Percentiles rank a stretch among this genome's conserved stretches.
Conservation (phyloP, 2,329 filamentous ascomycete species). For the Neoscytalidium dimidiatum region DNA sequence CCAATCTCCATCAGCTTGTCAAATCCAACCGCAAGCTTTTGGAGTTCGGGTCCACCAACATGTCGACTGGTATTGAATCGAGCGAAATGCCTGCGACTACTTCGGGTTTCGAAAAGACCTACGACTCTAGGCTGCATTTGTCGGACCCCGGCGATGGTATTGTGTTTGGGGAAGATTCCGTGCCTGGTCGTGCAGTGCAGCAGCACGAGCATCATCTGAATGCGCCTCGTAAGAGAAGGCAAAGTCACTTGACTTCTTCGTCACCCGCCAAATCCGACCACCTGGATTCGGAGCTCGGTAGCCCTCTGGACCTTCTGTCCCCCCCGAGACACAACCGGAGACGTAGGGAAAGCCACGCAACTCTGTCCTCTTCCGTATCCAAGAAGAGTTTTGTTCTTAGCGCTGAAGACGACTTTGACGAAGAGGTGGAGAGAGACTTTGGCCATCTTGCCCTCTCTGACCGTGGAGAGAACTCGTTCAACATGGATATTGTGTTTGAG, state of each 20-base stretch:
- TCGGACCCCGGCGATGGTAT: conserved; percentile 20
- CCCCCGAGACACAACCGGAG: not conserved
- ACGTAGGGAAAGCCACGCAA: conserved; percentile 38
- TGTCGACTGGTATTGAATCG: not conserved
- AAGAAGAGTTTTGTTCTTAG: conserved; percentile 41
- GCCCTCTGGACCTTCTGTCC: conserved; percentile 20
- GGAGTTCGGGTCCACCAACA: not conserved
- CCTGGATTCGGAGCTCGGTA: conserved; percentile 13
- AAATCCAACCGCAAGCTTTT: conserved; percentile 1
- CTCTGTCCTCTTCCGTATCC: conserved; percentile 43
- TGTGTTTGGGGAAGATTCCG: conserved; percentile 25
- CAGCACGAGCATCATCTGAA: not conserved
- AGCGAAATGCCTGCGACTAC: not conserved
- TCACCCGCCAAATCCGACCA: not conserved
- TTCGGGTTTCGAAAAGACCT: not conserved
- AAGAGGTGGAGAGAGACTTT: conserved; percentile 47
- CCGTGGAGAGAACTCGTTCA: conserved; percentile 8
- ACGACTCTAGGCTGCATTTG: not conserved
- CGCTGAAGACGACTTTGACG: conserved; percentile 41
- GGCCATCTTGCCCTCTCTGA: not conserved
- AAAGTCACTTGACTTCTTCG: conserved; percentile 27
- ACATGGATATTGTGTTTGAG: conserved; percentile 9
- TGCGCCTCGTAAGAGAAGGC: conserved; percentile 35
- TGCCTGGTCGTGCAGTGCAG: conserved; percentile 16
- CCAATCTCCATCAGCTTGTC: not conserved